A percentile compares a stretch with the other conserved stretches of the same genome.
phyloP scores from a whole-genome alignment of 441 rosid species.

The Metrosideros polymorpha region DNA sequence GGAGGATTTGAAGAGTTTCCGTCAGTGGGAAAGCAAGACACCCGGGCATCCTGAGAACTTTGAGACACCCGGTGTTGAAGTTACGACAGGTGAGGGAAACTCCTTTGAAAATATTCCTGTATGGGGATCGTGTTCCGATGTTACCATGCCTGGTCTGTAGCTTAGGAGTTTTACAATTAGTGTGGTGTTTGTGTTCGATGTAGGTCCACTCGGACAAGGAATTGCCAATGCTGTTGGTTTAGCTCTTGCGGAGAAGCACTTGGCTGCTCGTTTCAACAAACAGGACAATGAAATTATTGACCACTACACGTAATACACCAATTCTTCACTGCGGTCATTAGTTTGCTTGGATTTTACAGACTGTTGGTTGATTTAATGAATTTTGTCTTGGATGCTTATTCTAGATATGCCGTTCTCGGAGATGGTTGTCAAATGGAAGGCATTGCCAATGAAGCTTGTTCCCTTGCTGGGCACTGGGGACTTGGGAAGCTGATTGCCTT shows the following conservation, averaged over 20 bases:
- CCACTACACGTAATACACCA: slow-evolving; percentile 68
- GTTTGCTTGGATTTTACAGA: neutral
- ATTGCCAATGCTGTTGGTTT: slow-evolving; percentile 96
- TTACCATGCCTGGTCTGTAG: neutral
- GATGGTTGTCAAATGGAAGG: slow-evolving; percentile 99
- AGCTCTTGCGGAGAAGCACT: slow-evolving; percentile 96
- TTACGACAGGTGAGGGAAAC: slow-evolving; percentile 75
- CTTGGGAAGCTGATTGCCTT: slow-evolving; percentile 92
- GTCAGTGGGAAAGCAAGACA: slow-evolving; percentile 93
- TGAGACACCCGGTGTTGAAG: slow-evolving; percentile 98
- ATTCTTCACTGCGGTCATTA: neutral
- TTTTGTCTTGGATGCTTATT: neutral
- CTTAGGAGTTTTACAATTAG: neutral
- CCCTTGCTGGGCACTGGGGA: slow-evolving; percentile 92
- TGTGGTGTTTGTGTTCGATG: neutral
- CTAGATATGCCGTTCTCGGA: slow-evolving; percentile 55
- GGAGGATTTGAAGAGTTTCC: slow-evolving; percentile 81
- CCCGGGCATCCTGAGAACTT: slow-evolving; percentile 99
- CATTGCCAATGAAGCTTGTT: slow-evolving; percentile 70
- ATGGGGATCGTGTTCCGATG: neutral
- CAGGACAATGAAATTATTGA: slow-evolving; percentile 84
- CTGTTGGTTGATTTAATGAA: neutral
- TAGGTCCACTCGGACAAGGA: slow-evolving; percentile 99
- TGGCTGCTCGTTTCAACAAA: slow-evolving; percentile 96
- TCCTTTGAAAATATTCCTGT: neutral